These are phyloP conservation scores for Chimonanthus praecox DNA, from an alignment of 164 flowering plant species.

Conservation along the genomic window DNA sequence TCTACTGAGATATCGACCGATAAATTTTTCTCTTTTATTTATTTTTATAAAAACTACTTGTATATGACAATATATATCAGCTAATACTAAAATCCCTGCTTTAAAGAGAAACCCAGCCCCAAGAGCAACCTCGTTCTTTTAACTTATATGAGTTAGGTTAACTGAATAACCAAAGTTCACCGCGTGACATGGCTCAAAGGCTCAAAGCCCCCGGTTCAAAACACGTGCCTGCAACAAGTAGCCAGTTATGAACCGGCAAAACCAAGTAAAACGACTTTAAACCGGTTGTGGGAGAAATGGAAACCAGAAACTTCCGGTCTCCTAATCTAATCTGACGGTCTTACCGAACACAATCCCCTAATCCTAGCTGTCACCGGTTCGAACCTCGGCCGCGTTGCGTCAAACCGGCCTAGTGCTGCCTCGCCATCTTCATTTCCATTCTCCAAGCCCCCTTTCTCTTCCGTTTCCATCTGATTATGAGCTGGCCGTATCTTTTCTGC, in stretches of 20 bases:
- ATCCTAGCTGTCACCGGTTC: constrained; percentile 13
- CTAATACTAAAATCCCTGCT: neutral
- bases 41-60: no score
- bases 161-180: neutral
- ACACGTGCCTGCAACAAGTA: constrained; percentile 11
- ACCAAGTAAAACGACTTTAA: neutral
- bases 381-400: constrained; percentile 6
- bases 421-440: no score
- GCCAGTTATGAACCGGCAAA: constrained; percentile 1
- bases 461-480: no score
- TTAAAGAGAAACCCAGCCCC: neutral
- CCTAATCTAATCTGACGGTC: neutral
- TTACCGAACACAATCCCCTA: no score
- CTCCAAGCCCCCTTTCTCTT: no score
- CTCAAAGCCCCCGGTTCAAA: neutral
- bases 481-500: no score
- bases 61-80: no score
- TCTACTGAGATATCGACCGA: no score
- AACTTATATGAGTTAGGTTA: neutral
- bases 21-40: no score
- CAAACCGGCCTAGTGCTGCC: constrained; percentile 3
- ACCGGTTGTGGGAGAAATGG: constrained; percentile 4
- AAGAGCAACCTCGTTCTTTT: neutral
- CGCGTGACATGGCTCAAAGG: neutral
- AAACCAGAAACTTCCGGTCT: constrained; percentile 7